These are phyloP conservation scores for Magnusiomyces clavatus DNA, from an alignment of 1,139 yeast species.

Conservation along the genomic window DNA sequence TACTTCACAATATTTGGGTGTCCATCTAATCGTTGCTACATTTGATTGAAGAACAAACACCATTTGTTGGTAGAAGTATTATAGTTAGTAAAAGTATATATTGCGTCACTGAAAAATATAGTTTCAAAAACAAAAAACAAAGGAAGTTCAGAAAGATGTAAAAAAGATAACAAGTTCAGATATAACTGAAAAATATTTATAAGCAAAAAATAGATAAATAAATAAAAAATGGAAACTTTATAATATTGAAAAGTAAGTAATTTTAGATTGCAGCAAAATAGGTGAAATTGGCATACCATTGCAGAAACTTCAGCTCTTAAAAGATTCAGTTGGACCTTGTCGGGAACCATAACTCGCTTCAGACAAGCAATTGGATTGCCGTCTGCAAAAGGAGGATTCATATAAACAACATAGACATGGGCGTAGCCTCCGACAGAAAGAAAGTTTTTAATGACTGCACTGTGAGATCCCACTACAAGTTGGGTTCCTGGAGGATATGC, in stretches of 20 bases:
- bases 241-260: neutral
- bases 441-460: constrained; percentile 48
- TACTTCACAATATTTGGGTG: constrained; percentile 76
- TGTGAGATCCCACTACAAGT: constrained; percentile 61
- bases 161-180: neutral
- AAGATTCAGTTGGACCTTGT: constrained; percentile 57
- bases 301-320: constrained; percentile 76
- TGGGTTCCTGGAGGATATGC: constrained; percentile 59
- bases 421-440: constrained; percentile 75
- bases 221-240: neutral
- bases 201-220: no score
- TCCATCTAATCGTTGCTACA: constrained; percentile 58
- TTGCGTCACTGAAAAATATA: no score
- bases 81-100: no score
- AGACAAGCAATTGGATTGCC: constrained; percentile 43
- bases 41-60: neutral
- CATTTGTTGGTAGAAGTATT: neutral
- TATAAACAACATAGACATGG: constrained; percentile 60
- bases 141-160: no score
- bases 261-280: neutral
- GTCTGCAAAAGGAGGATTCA: constrained; percentile 37
- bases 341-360: constrained; percentile 70
- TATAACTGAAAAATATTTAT: neutral
- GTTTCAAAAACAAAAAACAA: no score
- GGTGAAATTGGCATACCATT: constrained; percentile 35